phyloP scores from a whole-genome alignment of 116 monocot genomes.

The Posidonia oceanica region DNA sequence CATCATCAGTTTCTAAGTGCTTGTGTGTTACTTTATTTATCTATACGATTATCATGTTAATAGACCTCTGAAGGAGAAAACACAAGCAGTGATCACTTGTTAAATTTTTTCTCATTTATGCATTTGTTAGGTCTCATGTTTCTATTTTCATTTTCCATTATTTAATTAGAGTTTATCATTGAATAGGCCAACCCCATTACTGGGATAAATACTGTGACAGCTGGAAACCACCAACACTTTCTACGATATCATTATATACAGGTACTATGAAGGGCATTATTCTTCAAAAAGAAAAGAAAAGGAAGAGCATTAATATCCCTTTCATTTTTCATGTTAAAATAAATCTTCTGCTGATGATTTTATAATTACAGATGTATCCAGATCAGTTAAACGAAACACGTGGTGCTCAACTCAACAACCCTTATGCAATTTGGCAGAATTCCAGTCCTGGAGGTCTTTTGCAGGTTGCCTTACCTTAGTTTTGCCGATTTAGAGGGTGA shows the following conservation, averaged over 20 bases:
- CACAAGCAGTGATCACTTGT: no score
- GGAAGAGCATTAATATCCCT: neutral
- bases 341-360: neutral
- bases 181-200: neutral
- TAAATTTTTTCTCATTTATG: no score
- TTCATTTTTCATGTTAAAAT: neutral
- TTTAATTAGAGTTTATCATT: neutral
- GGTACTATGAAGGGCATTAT: neutral
- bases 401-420: neutral
- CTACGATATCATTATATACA: slow-evolving; percentile 2
- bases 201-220: neutral
- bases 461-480: neutral
- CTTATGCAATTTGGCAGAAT: neutral
- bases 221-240: neutral
- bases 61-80: no score
- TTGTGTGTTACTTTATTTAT: neutral
- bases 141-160: neutral
- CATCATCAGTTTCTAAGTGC: neutral
- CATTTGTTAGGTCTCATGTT: neutral
- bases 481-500: neutral
- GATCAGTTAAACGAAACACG: neutral
- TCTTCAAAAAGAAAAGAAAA: no score
- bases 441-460: neutral
- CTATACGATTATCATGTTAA: no score
- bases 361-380: neutral